phyloP scores from a whole-genome alignment of 2,329 filamentous ascomycete species.

The Xylaria hypoxylon region DNA sequence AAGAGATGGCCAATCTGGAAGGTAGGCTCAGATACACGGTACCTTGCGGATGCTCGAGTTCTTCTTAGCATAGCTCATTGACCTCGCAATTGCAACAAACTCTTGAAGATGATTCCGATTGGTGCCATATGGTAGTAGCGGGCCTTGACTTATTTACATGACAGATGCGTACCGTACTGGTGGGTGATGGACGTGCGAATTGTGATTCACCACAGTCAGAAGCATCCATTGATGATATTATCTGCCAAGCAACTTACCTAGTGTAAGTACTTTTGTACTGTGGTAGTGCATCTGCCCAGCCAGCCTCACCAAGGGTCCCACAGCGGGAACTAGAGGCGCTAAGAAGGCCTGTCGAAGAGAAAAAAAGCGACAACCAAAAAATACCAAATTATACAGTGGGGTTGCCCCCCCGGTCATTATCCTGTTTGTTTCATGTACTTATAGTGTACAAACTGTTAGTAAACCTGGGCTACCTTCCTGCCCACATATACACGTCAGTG shows the following conservation, averaged over 20 bases:
- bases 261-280: conserved; percentile 19
- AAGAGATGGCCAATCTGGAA: conserved; percentile 5
- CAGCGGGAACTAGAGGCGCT: conserved; percentile 41
- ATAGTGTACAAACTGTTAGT: neutral
- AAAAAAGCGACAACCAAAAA: conserved; percentile 14
- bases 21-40: conserved; percentile 22
- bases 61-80: conserved; percentile 39
- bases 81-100: conserved; percentile 34
- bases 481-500: neutral
- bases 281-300: conserved; percentile 28
- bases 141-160: conserved; percentile 34
- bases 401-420: conserved; percentile 12
- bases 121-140: conserved; percentile 21
- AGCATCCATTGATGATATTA: conserved; percentile 20
- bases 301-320: conserved; percentile 39
- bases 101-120: conserved; percentile 34
- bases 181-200: conserved; percentile 33
- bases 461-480: neutral
- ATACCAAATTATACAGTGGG: conserved; percentile 20
- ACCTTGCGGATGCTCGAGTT: conserved; percentile 33
- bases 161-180: conserved; percentile 31
- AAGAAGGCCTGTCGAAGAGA: conserved; percentile 21
- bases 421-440: conserved; percentile 27
- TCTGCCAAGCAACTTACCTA: conserved; percentile 11
- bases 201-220: conserved; percentile 32